A percentile compares a stretch with the other conserved stretches of the same genome.
Conservation (phyloP, 1,284 basidiomycete species). For the Cryptococcus amylolentus region DNA sequence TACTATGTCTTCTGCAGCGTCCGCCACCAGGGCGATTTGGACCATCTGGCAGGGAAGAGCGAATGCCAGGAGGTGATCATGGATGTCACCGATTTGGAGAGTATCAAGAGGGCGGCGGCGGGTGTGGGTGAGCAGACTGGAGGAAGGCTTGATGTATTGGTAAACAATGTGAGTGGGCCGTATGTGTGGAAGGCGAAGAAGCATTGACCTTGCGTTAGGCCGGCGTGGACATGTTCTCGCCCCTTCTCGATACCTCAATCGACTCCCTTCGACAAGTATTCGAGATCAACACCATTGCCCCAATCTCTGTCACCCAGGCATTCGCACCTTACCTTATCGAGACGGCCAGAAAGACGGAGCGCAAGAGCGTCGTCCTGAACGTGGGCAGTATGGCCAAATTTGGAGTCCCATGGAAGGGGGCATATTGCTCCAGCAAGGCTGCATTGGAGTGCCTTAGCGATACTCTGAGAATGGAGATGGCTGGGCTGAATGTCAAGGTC, state of each 20-base stretch:
- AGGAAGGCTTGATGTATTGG: slow-evolving; percentile 13
- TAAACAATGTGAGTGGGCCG: slow-evolving; percentile 14
- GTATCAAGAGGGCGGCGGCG: slow-evolving; percentile 4
- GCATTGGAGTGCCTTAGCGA: slow-evolving; percentile 10
- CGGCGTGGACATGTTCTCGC: background rate
- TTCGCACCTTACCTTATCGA: slow-evolving; percentile 6
- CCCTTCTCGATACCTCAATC: slow-evolving; percentile 10
- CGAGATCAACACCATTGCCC: slow-evolving; percentile 25
- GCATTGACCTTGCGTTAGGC: background rate
- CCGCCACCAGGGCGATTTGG: slow-evolving; percentile 9
- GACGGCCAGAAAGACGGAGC: background rate
- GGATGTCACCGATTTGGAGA: slow-evolving; percentile 10
- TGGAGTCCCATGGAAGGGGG: slow-evolving; percentile 15
- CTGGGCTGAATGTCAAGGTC: slow-evolving; percentile 13
- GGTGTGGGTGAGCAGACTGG: background rate
- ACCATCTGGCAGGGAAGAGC: slow-evolving; percentile 13
- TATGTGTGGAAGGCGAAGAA: background rate
- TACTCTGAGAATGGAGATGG: slow-evolving; percentile 15
- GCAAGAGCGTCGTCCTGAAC: slow-evolving; percentile 17
- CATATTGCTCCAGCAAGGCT: slow-evolving; percentile 14
- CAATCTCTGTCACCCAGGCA: slow-evolving; percentile 18
- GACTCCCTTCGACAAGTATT: slow-evolving; percentile 10
- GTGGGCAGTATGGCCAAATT: slow-evolving; percentile 14
- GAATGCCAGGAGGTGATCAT: background rate
- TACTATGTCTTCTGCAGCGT: slow-evolving; percentile 21